Evolutionary conservation across 768 basidiomycete genomes (phyloP).

Genomic region (Rhizopogon vulgaris): DNA sequence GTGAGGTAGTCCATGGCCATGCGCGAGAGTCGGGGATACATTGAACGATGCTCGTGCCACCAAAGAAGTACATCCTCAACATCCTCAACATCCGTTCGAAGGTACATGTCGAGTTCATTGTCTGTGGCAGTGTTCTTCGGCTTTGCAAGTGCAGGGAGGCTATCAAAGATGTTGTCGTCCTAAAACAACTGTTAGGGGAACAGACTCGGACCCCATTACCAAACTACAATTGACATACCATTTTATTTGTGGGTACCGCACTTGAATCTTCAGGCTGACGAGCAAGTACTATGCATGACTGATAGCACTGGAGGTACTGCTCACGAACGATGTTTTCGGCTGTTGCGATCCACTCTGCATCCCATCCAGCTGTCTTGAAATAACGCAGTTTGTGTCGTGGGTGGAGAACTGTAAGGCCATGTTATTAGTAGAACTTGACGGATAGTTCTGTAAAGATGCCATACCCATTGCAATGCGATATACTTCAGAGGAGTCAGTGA

Average conservation of each 20-base stretch:
- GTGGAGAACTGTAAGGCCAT: slow-evolving; percentile 17
- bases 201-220: too few species aligned
- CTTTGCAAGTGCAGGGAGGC: slow-evolving; percentile 15
- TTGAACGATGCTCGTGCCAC: slow-evolving; percentile 13
- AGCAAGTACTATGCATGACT: too few species aligned
- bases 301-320: background rate
- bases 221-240: too few species aligned
- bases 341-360: slow-evolving; percentile 18
- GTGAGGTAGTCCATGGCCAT: slow-evolving; percentile 24
- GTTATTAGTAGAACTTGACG: too few species aligned
- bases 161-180: slow-evolving; percentile 31
- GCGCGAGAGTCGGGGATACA: slow-evolving; percentile 17
- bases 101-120: slow-evolving; percentile 3
- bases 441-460: too few species aligned
- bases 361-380: slow-evolving; percentile 21
- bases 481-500: slow-evolving; percentile 10
- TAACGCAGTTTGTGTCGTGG: slow-evolving; percentile 24
- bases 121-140: background rate
- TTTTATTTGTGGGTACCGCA: too few species aligned
- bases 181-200: too few species aligned
- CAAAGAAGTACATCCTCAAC: slow-evolving; percentile 9
- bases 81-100: slow-evolving; percentile 1
- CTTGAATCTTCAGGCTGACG: too few species aligned
- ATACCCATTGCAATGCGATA: background rate
- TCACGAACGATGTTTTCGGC: slow-evolving; percentile 11